These are phyloP conservation scores for Corymbia citriodora DNA, from an alignment of 441 rosid genomes.

Conservation along the genomic window DNA sequence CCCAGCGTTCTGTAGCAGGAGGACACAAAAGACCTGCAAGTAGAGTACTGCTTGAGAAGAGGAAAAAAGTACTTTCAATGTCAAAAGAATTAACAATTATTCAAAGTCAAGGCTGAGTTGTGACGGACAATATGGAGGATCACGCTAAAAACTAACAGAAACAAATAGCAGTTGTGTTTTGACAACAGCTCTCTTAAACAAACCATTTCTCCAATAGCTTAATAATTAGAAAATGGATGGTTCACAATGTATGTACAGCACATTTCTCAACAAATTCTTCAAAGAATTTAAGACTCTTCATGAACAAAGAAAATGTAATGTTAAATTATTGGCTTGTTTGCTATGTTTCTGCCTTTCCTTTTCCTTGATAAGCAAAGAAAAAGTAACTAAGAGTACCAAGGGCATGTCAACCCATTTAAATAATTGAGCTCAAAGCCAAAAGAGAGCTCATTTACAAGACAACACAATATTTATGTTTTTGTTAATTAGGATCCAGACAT, in stretches of 20 bases:
- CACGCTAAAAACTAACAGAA: background rate
- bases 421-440: background rate
- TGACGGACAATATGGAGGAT: background rate
- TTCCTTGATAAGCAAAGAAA: background rate
- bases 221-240: background rate
- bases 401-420: background rate
- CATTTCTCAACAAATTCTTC: background rate
- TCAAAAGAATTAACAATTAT: background rate
- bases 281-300: background rate
- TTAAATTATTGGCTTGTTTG: background rate
- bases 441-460: background rate
- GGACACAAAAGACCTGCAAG: constrained; percentile 93
- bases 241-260: background rate
- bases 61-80: background rate
- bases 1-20: constrained; percentile 96
- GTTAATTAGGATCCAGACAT: background rate
- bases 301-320: background rate
- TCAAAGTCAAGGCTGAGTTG: background rate
- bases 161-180: background rate
- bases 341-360: background rate
- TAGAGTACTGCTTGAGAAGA: background rate
- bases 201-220: background rate
- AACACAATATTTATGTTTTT: background rate
- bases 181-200: background rate
- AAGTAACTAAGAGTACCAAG: background rate